These are phyloP conservation scores for Cercospora canescens DNA, from an alignment of 2,329 filamentous ascomycete genomes.

Conservation along the genomic window DNA sequence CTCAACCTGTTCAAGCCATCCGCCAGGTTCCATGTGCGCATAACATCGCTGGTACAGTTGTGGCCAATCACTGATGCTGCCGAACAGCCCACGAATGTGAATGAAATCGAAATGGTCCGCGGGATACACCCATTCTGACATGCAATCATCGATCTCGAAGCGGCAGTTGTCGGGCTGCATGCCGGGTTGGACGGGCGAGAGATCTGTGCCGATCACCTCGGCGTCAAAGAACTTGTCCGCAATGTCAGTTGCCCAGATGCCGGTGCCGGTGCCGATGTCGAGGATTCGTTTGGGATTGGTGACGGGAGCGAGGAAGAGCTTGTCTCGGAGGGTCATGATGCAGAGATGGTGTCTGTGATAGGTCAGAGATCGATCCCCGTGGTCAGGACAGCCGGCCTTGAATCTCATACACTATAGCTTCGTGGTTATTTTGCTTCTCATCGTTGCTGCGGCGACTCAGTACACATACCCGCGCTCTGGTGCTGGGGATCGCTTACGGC, in stretches of 20 bases:
- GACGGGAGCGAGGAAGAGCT: conserved; percentile 35
- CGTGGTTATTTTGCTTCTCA: conserved; percentile 32
- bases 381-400: background rate
- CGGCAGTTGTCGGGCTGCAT: conserved; percentile 40
- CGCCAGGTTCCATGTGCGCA: conserved; percentile 42
- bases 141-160: conserved; percentile 48
- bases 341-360: conserved; percentile 43
- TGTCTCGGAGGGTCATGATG: conserved; percentile 35
- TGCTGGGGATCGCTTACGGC: conserved; percentile 25
- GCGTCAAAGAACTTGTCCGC: conserved; percentile 34
- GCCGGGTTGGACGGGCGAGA: conserved; percentile 35
- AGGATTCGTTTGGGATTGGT: conserved; percentile 36
- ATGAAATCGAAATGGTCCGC: conserved; percentile 43
- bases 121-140: conserved; percentile 43
- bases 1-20: conserved; percentile 47
- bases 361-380: background rate
- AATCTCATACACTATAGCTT: conserved; percentile 29
- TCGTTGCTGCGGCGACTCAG: conserved; percentile 31
- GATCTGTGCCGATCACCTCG: conserved; percentile 41
- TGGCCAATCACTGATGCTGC: conserved; percentile 43
- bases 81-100: conserved; percentile 44
- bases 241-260: conserved; percentile 41
- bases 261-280: conserved; percentile 51
- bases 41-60: conserved; percentile 41
- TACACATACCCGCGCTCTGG: too few species aligned